These are phyloP conservation scores for Monilinia aucupariae DNA, from an alignment of 2,329 filamentous ascomycete genomes.

Conservation along the genomic window DNA sequence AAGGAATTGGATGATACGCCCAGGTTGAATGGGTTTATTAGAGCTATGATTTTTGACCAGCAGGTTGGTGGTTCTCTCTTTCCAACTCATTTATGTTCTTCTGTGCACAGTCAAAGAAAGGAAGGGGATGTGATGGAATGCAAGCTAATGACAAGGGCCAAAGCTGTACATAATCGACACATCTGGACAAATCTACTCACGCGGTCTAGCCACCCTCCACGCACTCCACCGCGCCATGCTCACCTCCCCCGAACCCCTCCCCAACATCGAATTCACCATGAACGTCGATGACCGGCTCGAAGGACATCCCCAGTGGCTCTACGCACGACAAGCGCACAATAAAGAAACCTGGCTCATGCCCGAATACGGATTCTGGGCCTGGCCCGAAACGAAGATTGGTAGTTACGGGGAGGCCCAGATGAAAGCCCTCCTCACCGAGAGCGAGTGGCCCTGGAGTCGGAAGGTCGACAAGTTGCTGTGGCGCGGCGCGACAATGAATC, in stretches of 20 bases:
- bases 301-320: slow-evolving; percentile 9
- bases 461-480: slow-evolving; percentile 43
- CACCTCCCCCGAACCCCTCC: slow-evolving; percentile 43
- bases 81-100: slow-evolving; percentile 3
- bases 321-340: slow-evolving; percentile 2
- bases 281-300: slow-evolving; percentile 45
- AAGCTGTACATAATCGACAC: slow-evolving; percentile 12
- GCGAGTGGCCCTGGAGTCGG: slow-evolving; percentile 20
- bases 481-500: slow-evolving; percentile 44
- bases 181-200: slow-evolving; percentile 19
- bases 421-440: slow-evolving; percentile 38
- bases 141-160: not conserved
- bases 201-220: slow-evolving; percentile 43
- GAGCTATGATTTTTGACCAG: slow-evolving; percentile 14
- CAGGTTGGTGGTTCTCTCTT: slow-evolving; percentile 20
- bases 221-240: slow-evolving; percentile 48
- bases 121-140: not conserved
- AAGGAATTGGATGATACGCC: slow-evolving; percentile 15
- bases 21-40: slow-evolving; percentile 10
- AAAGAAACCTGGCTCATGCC: slow-evolving; percentile 43
- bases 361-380: slow-evolving; percentile 51
- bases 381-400: slow-evolving; percentile 45
- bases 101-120: no score
- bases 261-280: slow-evolving; percentile 48
- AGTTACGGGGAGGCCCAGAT: slow-evolving; percentile 39